Base-by-base conservation (phyloP, 2,329 filamentous ascomycete species). In the Diplodia seriata region DNA sequence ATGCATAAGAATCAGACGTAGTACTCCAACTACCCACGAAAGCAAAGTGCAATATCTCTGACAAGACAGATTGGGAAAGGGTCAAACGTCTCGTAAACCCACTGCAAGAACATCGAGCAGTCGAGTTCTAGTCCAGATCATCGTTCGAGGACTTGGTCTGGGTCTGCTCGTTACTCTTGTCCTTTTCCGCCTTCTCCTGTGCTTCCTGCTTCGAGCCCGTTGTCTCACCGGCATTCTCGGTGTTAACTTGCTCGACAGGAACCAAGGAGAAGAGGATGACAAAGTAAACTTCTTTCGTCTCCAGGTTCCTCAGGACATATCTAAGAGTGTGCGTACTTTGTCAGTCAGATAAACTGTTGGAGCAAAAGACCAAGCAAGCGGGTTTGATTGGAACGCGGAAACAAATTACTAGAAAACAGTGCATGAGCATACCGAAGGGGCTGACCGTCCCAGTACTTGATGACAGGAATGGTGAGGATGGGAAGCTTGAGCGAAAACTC, bases 231-330 rank as follows among this genome's bases (percentile, higher is more conserved):
- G 43, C 36, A 9, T 36, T 20, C 56, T n/a, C 49, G 23, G 49
- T n/a, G 8, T 47, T n/a, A 8, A 40, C 18, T 2, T 43, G 4
- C 12, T 91, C 89, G 67, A 87, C 89, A 9, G 90, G 85, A 69
- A 95, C 85, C 4, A 97, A 83, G 20, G 89, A 90, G 77, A 98
- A 94, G 5, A 93, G 80, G 18, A 98, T 84, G 55, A 94, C 92
- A 36, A 97, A 87, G 73, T 97, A 92, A 18, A 92, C 85, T 40
- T 91, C 86, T 57, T 87, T 87, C 0, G 91, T 94, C 26, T 84
- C 79, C 69, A 87, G 88, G 79, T 97, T 91, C 76, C 94, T 94
- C 75, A 98, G 85, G 68, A 96, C 92, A 80, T 98, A 97, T 86
- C 94, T 94, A 81, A 96, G 87, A 72, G 89, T 85, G 81, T 96